A percentile compares a stretch with the other conserved stretches of the same genome.
These are phyloP conservation scores for Zychaea mexicana DNA, from an alignment of 371 early-diverging fungal genomes.

Conservation along the genomic window DNA sequence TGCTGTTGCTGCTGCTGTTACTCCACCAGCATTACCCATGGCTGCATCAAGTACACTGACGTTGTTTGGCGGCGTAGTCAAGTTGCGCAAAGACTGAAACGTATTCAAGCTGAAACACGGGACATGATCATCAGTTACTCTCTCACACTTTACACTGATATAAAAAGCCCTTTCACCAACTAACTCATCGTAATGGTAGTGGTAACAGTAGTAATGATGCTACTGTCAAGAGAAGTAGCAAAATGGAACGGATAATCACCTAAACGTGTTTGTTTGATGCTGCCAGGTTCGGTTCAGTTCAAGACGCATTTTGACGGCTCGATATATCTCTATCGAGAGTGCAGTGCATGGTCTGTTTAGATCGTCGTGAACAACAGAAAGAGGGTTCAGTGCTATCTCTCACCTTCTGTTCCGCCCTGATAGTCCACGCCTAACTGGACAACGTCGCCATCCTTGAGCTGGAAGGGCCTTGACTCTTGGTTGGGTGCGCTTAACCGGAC, in stretches of 20 bases:
- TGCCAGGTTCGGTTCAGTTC: slow-evolving; percentile 22
- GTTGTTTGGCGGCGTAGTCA: slow-evolving; percentile 40
- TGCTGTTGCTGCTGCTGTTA: background rate
- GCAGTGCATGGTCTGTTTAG: background rate
- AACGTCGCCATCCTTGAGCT: slow-evolving; percentile 77
- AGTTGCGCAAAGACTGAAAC: slow-evolving; percentile 35
- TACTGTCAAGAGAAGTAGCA: too few relatives aligned
- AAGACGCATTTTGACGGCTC: slow-evolving; percentile 32
- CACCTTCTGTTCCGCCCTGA: slow-evolving; percentile 80
- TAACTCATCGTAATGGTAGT: too few relatives aligned
- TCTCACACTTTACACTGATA: background rate
- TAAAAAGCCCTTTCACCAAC: too few relatives aligned
- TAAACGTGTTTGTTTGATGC: slow-evolving; percentile 23
- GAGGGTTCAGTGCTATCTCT: slow-evolving; percentile 22
- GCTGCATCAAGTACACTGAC: slow-evolving; percentile 30
- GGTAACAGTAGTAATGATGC: too few relatives aligned
- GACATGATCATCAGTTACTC: background rate
- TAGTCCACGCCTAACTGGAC: slow-evolving; percentile 87
- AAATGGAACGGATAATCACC: slow-evolving; percentile 10
- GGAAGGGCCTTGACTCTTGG: slow-evolving; percentile 71
- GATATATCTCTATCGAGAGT: slow-evolving; percentile 20
- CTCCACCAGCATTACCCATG: slow-evolving; percentile 8
- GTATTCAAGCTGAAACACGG: slow-evolving; percentile 32
- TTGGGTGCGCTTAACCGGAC: slow-evolving; percentile 77
- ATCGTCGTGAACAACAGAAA: background rate